Percentiles rank a stretch among this genome's conserved stretches.
These are phyloP conservation scores for Lumnitzera racemosa DNA, from an alignment of 345 rosid genomes.

Conservation along the genomic window DNA sequence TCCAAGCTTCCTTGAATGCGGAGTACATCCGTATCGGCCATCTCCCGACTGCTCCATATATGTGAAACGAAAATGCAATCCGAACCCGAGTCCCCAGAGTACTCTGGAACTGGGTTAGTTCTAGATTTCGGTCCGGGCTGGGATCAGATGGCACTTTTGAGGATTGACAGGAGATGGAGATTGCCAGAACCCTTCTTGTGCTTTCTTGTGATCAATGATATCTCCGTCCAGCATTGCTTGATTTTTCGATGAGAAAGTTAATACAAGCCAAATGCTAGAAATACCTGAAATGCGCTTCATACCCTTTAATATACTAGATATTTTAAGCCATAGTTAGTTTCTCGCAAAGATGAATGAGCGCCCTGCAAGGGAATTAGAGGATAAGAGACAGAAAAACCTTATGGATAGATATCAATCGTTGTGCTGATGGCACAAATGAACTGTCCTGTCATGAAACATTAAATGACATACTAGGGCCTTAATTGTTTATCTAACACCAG, in stretches of 20 bases:
- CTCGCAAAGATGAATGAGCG: no score
- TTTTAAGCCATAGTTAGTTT: no score
- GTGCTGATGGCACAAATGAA: no score
- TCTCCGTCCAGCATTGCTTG: constrained; percentile 51
- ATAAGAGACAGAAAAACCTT: no score
- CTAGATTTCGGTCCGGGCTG: constrained; percentile 38
- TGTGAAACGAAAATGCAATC: constrained; percentile 47
- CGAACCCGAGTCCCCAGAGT: constrained; percentile 12
- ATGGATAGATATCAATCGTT: no score
- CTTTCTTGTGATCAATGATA: constrained; percentile 61
- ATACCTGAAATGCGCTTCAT: constrained; percentile 25
- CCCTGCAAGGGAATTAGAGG: no score
- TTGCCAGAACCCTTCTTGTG: constrained; percentile 20
- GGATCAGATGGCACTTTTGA: constrained; percentile 58
- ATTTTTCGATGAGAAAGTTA: constrained; percentile 16
- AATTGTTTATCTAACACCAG: constrained; percentile 23
- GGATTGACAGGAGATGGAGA: constrained; percentile 17
- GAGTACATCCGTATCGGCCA: constrained; percentile 68
- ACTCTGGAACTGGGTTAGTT: constrained; percentile 12
- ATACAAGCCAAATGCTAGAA: constrained; percentile 15
- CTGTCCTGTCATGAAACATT: neutral
- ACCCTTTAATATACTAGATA: neutral
- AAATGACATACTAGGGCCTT: constrained; percentile 7
- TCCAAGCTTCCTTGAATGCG: constrained; percentile 82
- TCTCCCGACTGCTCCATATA: constrained; percentile 81